Evolutionary conservation across 306 rosid species (phyloP), one percentile per base, ranked within the genome.

Genomic region (Cucumis melo): DNA sequence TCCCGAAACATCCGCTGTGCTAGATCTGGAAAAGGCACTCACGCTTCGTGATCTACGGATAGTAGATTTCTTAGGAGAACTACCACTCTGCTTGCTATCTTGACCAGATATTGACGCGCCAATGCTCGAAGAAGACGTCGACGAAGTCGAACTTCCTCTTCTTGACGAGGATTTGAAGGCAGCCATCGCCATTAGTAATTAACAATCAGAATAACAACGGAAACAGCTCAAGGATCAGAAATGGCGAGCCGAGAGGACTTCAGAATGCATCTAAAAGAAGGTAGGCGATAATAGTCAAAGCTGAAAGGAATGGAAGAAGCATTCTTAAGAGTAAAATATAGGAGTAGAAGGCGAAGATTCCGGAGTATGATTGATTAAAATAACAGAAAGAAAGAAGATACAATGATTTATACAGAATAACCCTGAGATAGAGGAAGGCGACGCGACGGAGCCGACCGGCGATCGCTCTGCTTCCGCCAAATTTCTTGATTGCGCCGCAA

Each of bases 131-230:
- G 84, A 38, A 12, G 86, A 15, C 17, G 86, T 5, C 23, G 79
- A 80, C 34, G 55, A 42, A 41, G 74, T 70, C 8, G 75, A 70
- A 62, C 78, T 58, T 50, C 86, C 88, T 82, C 96, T 94, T 83
- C 91, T 79, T 51, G 91, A 83, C 5, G 97, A 88, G 17, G 97
- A 94, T 87, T 85, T 94, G 91, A 90, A 91, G 77, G 96, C 89
- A 9, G 98, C 78, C 34, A 84, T 80, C 2, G 98, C 96, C 98
- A 91, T 93, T 0, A 8, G 38, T 70, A 46, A 70, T 70, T 24
- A 23, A 23, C 38, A 46, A 24, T 44, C 57, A 68, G 0, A 41
- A 68, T 23, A 24, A 44, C 12, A 7, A 68, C 15, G 57, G 15
- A 70, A 70, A 19, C 1, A 70, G 15, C 75, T 23, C 75, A 15